Conservation (phyloP, 169 alveolate genomes). For the Perkinsus marinus region DNA sequence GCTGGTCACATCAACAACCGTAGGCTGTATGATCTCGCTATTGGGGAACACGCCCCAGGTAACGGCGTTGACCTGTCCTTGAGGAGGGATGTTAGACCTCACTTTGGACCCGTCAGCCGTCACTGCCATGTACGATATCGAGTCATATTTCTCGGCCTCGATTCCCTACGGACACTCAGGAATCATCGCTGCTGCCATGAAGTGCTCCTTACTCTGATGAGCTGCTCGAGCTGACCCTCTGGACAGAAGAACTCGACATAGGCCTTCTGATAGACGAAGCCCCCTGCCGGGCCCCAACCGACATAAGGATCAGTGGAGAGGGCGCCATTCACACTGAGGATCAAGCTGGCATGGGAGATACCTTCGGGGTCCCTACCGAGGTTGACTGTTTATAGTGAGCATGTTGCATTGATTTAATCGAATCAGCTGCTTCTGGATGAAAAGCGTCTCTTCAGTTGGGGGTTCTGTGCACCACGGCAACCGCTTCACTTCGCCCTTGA, state of each 20-base stretch:
- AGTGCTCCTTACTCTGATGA: background rate
- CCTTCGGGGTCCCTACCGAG: slow-evolving; percentile 1
- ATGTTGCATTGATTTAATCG: slow-evolving; percentile 18
- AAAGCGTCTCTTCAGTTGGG: slow-evolving; percentile 27
- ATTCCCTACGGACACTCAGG: background rate
- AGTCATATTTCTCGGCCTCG: slow-evolving; percentile 9
- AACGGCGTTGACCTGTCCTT: slow-evolving; percentile 37
- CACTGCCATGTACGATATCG: slow-evolving; percentile 36
- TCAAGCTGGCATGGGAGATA: background rate
- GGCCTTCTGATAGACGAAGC: slow-evolving; percentile 44
- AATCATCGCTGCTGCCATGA: no score
- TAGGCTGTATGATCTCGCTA: slow-evolving; percentile 32
- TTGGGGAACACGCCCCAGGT: slow-evolving; percentile 56
- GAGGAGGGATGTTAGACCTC: slow-evolving; percentile 8
- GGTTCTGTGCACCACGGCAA: slow-evolving; percentile 44
- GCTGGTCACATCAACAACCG: slow-evolving; percentile 26
- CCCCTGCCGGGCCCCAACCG: slow-evolving; percentile 54
- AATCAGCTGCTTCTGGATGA: slow-evolving; percentile 20
- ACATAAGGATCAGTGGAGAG: slow-evolving; percentile 35
- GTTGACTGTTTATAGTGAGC: slow-evolving; percentile 45
- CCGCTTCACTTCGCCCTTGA: slow-evolving; percentile 29
- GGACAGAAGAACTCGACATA: slow-evolving; percentile 45
- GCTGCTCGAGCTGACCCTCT: background rate
- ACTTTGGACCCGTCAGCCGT: background rate
- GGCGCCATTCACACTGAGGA: slow-evolving; percentile 28